phyloP scores from a whole-genome alignment of 2,329 filamentous ascomycete genomes.

The Microthyrium microscopicum region DNA sequence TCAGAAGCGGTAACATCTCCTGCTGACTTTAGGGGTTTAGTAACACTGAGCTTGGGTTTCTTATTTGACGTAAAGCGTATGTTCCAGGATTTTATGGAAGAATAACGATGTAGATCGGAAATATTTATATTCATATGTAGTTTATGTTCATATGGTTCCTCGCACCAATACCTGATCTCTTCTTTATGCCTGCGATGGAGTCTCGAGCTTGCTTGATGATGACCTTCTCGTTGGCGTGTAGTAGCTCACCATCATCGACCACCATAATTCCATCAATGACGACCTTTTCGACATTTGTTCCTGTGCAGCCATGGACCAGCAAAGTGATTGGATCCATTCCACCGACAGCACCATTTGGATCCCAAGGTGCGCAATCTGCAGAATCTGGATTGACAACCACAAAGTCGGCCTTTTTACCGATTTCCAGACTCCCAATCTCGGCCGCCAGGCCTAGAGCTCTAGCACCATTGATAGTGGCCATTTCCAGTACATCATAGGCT shows the following conservation, averaged over 20 bases:
- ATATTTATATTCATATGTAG: no score
- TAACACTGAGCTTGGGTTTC: no score
- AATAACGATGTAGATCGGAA: no score
- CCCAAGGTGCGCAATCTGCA: neutral
- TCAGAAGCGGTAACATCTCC: no score
- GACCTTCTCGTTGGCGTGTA: conserved; percentile 24
- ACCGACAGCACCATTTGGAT: neutral
- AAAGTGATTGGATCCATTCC: conserved; percentile 21
- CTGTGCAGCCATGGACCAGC: conserved; percentile 21
- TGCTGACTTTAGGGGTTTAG: no score
- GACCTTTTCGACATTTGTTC: conserved; percentile 27
- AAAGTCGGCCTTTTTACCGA: conserved; percentile 30
- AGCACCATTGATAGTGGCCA: conserved; percentile 36
- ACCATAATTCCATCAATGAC: conserved; percentile 26
- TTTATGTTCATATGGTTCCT: conserved; percentile 3
- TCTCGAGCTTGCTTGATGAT: conserved; percentile 21
- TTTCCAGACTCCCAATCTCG: conserved; percentile 24
- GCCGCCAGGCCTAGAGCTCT: conserved; percentile 26
- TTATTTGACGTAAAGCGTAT: no score
- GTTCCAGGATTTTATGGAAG: no score
- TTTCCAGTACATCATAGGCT: conserved; percentile 31
- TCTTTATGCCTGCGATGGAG: neutral
- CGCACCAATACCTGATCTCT: neutral
- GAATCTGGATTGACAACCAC: conserved; percentile 17
- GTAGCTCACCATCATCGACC: conserved; percentile 20